Evolutionary conservation across 2,329 filamentous ascomycete species (phyloP).

Genomic region (Myriosclerotinia duriaeana): DNA sequence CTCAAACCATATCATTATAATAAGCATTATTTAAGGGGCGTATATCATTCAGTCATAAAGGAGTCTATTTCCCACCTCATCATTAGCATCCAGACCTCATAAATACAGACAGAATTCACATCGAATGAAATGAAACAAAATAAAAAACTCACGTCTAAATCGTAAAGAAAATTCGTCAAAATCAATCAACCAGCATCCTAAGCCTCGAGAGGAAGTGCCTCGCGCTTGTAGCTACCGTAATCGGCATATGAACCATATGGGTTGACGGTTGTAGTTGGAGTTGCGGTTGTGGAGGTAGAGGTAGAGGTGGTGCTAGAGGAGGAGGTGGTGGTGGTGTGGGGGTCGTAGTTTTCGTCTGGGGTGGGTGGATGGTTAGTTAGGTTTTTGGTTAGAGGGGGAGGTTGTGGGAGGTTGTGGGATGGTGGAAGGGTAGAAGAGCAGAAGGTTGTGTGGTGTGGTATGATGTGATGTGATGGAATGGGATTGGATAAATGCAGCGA

Average conservation of each 20-base stretch:
- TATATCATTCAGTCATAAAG: constrained; percentile 26
- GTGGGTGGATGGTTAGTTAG: background rate
- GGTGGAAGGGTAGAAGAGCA: background rate
- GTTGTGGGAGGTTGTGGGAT: background rate
- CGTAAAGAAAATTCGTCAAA: constrained; percentile 15
- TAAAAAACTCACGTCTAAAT: constrained; percentile 18
- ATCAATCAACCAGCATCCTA: background rate
- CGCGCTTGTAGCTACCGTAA: constrained; percentile 20
- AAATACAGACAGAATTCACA: background rate
- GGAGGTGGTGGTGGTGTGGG: background rate
- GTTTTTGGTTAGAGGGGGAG: background rate
- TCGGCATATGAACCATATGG: constrained; percentile 23
- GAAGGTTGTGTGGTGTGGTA: too few relatives aligned
- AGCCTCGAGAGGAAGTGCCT: background rate
- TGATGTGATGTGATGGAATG: background rate
- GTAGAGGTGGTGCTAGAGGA: background rate
- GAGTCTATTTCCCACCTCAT: background rate
- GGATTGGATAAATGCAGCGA: background rate
- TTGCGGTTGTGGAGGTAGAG: background rate
- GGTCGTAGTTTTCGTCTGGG: constrained; percentile 16
- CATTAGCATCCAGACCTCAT: background rate
- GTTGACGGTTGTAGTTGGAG: background rate
- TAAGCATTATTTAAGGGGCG: constrained; percentile 19
- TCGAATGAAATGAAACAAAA: too few relatives aligned
- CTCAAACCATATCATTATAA: constrained; percentile 12